phyloP scores from a whole-genome alignment of 305 asterid genomes.

The Rubia occidens region DNA sequence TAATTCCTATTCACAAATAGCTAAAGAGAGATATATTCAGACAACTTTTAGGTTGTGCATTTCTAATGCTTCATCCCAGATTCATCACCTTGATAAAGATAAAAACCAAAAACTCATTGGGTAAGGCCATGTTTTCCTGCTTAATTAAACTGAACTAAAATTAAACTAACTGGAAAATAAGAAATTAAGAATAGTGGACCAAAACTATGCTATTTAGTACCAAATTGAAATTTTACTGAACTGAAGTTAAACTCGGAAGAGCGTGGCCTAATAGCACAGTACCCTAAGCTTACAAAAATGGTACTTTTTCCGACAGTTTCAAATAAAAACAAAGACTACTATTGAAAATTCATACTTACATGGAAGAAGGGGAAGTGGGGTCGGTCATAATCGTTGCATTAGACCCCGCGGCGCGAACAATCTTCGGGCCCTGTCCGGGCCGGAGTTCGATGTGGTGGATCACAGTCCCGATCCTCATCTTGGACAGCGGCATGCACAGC shows the following conservation, averaged over 20 bases:
- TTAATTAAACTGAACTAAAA: no score
- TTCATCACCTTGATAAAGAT: neutral
- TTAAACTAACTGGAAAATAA: no score
- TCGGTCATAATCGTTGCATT: constrained; percentile 62
- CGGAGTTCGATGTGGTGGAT: constrained; percentile 84
- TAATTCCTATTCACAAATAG: no score
- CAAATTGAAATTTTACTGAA: no score
- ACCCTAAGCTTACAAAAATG: neutral
- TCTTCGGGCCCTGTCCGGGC: constrained; percentile 80
- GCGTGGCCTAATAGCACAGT: neutral
- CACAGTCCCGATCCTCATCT: constrained; percentile 90
- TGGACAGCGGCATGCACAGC: constrained; percentile 65
- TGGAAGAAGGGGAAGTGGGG: constrained; percentile 43
- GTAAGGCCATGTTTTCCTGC: no score
- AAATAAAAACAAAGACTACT: neutral
- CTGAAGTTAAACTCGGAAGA: no score
- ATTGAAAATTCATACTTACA: constrained; percentile 33
- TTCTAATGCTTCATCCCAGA: neutral
- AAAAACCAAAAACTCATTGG: neutral
- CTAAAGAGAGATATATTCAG: no score
- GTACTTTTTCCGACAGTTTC: neutral
- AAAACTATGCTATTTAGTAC: no score
- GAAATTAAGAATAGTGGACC: no score
- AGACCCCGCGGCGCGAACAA: constrained; percentile 72
- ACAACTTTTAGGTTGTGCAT: neutral